Percentiles rank a stretch among this genome's conserved stretches.
phyloP scores from a whole-genome alignment of 73 alveolate genomes.

The Tetrahymena borealis region DNA sequence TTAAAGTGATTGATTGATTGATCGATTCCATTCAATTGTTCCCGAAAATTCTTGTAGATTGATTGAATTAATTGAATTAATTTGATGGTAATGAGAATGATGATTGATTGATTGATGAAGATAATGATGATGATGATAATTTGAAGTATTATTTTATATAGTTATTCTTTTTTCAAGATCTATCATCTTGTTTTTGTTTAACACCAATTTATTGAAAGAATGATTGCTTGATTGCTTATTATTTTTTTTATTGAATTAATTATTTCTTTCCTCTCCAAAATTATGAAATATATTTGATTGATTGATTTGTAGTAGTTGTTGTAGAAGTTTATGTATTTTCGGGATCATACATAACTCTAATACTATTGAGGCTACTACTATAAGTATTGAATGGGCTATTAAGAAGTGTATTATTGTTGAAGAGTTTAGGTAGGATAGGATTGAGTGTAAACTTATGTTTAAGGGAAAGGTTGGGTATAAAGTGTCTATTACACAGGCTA shows the following conservation, averaged over 20 bases:
- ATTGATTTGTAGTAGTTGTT: not conserved
- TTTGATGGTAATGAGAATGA: not conserved
- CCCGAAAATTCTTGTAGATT: not conserved
- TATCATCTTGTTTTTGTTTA: not conserved
- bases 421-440: not conserved
- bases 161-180: not conserved
- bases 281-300: not conserved
- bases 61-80: not conserved
- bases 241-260: not conserved
- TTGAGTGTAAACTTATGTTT: not conserved
- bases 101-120: not conserved
- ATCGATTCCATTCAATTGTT: not conserved
- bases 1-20: not conserved
- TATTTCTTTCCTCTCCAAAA: conserved; percentile 1
- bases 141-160: not conserved
- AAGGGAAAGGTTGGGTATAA: not conserved
- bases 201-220: not conserved
- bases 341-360: not conserved
- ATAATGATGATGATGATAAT: not conserved
- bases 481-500: not conserved
- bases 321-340: not conserved
- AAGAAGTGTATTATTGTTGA: not conserved
- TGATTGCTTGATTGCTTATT: not conserved
- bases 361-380: not conserved
- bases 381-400: not conserved